phyloP scores from a whole-genome alignment of 176 grass and related monocot genomes.

The Echinochloa phyllopogon region DNA sequence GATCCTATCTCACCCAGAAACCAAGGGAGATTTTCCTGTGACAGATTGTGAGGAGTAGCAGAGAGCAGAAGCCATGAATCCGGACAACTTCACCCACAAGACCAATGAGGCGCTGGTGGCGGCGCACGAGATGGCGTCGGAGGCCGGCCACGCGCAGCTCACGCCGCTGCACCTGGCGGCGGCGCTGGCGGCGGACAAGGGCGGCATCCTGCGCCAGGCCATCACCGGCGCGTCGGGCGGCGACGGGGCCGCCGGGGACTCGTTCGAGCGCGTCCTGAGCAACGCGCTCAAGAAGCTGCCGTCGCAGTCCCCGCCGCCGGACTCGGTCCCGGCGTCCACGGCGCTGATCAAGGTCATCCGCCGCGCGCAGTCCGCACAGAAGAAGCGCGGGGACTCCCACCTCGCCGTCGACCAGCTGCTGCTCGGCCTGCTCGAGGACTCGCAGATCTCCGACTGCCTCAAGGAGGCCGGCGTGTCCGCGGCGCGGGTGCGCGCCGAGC shows the following conservation, averaged over 20 bases:
- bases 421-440: slow-evolving; percentile 63
- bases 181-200: slow-evolving; percentile 51
- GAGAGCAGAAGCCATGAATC: slow-evolving; percentile 64
- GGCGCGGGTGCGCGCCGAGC: slow-evolving; percentile 58
- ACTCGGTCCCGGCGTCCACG: slow-evolving; percentile 65
- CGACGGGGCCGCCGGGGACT: slow-evolving; percentile 45
- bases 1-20: neutral
- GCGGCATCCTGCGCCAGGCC: slow-evolving; percentile 62
- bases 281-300: slow-evolving; percentile 67
- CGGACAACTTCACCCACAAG: slow-evolving; percentile 98
- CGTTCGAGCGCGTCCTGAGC: slow-evolving; percentile 63
- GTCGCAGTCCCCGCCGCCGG: slow-evolving; percentile 67
- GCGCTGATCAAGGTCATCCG: slow-evolving; percentile 76
- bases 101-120: slow-evolving; percentile 86
- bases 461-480: slow-evolving; percentile 61
- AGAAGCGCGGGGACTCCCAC: slow-evolving; percentile 55
- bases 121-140: slow-evolving; percentile 71
- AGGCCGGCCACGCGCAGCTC: slow-evolving; percentile 74
- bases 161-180: slow-evolving; percentile 70
- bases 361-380: slow-evolving; percentile 70
- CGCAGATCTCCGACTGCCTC: slow-evolving; percentile 58
- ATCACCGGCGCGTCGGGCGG: slow-evolving; percentile 49
- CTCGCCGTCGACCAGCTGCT: slow-evolving; percentile 69
- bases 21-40: neutral
- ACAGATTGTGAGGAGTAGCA: slow-evolving; percentile 4